These are phyloP conservation scores for Podaxis mareebaensis DNA, from an alignment of 768 basidiomycete species.

Conservation along the genomic window DNA sequence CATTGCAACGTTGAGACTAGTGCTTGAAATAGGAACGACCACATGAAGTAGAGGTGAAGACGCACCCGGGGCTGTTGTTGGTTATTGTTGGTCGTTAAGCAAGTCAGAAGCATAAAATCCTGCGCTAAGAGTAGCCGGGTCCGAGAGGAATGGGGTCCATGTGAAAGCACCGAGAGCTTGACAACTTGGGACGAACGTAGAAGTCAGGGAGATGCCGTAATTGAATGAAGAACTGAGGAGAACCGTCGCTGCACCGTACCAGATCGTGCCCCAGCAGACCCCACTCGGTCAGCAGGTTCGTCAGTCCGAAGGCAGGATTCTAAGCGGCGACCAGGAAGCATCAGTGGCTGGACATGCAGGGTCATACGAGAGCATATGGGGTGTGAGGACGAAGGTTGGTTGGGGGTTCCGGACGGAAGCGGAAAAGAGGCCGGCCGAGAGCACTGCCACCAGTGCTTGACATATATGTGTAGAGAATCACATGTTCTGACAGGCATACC, in stretches of 20 bases:
- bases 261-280: too few species aligned
- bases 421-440: not conserved
- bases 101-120: too few species aligned
- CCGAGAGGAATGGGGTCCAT: not conserved
- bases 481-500: slow-evolving; percentile 2
- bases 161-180: not conserved
- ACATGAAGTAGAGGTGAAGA: not conserved
- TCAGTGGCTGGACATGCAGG: too few species aligned
- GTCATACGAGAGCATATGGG: too few species aligned
- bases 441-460: slow-evolving; percentile 9
- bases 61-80: not conserved
- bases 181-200: not conserved
- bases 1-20: not conserved
- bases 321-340: too few species aligned
- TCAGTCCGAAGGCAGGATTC: too few species aligned
- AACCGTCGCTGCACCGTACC: not conserved
- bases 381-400: too few species aligned
- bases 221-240: not conserved
- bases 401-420: not conserved
- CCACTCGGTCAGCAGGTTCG: too few species aligned
- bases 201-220: not conserved
- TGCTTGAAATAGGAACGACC: not conserved
- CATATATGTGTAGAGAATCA: slow-evolving; percentile 10
- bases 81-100: not conserved
- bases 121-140: not conserved